Evolutionary conservation across 176 grass and related monocot species (phyloP), one percentile per base, ranked within the genome.

Genomic region (Alopecurus myosuroides): DNA sequence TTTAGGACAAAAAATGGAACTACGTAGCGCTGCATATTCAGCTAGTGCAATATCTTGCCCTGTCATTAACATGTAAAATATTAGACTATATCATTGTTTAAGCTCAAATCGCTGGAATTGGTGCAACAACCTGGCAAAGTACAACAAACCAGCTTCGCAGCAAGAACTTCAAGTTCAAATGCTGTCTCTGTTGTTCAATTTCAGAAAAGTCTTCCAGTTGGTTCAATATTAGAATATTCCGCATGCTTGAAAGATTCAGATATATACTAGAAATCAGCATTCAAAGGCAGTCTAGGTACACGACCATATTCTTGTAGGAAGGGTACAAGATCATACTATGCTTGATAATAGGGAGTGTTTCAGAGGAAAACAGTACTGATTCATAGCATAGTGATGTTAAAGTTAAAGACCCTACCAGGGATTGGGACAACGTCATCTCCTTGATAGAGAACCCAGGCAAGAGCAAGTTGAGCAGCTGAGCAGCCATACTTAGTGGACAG

Each of bases 361-460:
- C 28, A 56, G 26, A 26, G 42, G 29, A 44, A 60, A 85, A 29
- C 15, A 9, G 1, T 52, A 36, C 39, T 52, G 26, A 39, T 26
- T 11, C 41, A 19, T 56, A 46, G 46, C 42, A 36, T 19, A 30
- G 31, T 45, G 39, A 52, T 80, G 7, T 56, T 74, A 70, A 84
- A 34, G 7, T 56, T 74, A 70, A 84, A 34, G 29, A 76, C 14
- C 40, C 73, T 93, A 96, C 91, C 94, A 71, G 94, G 89, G 66
- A 96, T 93, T 45, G 94, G 91, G 11, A 91, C 86, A 7, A 96
- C 88, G 77, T 91, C 88, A 29, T 93, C 77, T 45, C 94, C 94
- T 91, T 88, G 91, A 82, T 91, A 84, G 71, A 93, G 84, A 74
- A 96, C 60, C 94, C 91, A 96, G 17, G 84, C 89, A 28, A 96